Base-by-base conservation (phyloP, 2,329 filamentous ascomycete genomes). In the Bipolaris bicolor region DNA sequence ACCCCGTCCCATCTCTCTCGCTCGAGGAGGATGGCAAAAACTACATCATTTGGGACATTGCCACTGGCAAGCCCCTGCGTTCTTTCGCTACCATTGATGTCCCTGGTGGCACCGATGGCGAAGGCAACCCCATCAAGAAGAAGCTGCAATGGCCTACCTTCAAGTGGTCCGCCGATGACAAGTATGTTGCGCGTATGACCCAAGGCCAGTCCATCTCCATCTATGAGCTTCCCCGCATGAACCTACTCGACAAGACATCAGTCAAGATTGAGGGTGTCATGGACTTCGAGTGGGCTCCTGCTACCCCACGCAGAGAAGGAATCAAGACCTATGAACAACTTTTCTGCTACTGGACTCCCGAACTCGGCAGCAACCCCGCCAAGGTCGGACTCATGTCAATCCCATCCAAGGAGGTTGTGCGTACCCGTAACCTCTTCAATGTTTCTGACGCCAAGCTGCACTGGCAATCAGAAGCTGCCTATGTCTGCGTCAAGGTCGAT, bases 121-220 rank as follows among this genome's bases (percentile, higher is more conserved):
- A 88, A 36, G 86, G 86, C 60, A 82, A 86, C 59, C 85, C 86
- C 29, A 81, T 86, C 64, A 96, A 96, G 84, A 91, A 92, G 78
- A 97, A 97, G 85, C 88, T 96, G 69, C 91, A 95, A 74, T 99
- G 95, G 95, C 95, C 95, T 22, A 93, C 94, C 2, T 99, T 99
- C 87, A 99, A 99, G 82, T 99, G 95, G 95, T 98, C 95, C 29
- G 84, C 95, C 3, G 95, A 99, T 74, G 92, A 97, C 80, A 95
- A 96, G 78, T 99, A 97, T 76, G 93, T 98, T 61, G 95, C 95
- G 20, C 88, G 95, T 62, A 88, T 98, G 82, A 92, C 88, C 61
- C 92, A 92, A 64, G 90, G 90, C 65, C 87, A 92, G 67, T 92
- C 91, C 53, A 96, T 99, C 72, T 95, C 91, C 50, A 87, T 97